Percentiles rank a stretch among this genome's conserved stretches.
Conservation (phyloP, 495 filamentous ascomycete species). For the Massariosphaeria phaeospora region DNA sequence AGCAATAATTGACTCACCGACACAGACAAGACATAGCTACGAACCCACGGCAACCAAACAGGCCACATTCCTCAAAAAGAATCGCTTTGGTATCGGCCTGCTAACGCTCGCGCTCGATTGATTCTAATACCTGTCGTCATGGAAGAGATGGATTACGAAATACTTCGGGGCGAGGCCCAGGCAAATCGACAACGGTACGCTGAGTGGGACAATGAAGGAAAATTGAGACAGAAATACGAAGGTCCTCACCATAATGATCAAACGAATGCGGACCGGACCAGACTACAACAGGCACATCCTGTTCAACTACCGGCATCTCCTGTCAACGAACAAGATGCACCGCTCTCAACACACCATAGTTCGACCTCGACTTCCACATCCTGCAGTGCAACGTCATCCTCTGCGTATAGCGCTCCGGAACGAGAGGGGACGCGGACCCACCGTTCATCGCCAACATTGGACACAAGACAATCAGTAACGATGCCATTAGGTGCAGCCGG, state of each 20-base stretch:
- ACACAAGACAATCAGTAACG: too few relatives aligned
- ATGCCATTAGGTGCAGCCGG: too few relatives aligned
- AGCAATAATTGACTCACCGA: too few relatives aligned
- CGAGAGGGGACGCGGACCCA: too few relatives aligned
- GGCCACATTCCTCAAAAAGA: not conserved
- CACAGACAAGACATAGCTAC: too few relatives aligned
- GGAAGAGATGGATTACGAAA: constrained; percentile 22
- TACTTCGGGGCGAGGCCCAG: constrained; percentile 12
- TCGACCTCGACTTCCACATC: constrained; percentile 3
- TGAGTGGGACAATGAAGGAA: constrained; percentile 11
- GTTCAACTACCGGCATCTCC: not conserved
- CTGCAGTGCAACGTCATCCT: not conserved
- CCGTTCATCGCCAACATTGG: too few relatives aligned
- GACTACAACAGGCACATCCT: too few relatives aligned
- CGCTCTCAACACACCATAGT: constrained; percentile 4
- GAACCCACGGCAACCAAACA: too few relatives aligned
- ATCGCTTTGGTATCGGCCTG: not conserved
- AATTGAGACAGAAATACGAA: constrained; percentile 1
- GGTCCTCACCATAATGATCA: not conserved
- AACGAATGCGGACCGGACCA: too few relatives aligned
- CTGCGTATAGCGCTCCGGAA: not conserved
- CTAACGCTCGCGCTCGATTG: not conserved
- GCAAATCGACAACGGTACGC: constrained; percentile 14
- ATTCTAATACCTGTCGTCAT: too few relatives aligned
- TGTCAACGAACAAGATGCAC: constrained; percentile 2